Conservation (phyloP, 164 flowering plant species). For the Santalum album region DNA sequence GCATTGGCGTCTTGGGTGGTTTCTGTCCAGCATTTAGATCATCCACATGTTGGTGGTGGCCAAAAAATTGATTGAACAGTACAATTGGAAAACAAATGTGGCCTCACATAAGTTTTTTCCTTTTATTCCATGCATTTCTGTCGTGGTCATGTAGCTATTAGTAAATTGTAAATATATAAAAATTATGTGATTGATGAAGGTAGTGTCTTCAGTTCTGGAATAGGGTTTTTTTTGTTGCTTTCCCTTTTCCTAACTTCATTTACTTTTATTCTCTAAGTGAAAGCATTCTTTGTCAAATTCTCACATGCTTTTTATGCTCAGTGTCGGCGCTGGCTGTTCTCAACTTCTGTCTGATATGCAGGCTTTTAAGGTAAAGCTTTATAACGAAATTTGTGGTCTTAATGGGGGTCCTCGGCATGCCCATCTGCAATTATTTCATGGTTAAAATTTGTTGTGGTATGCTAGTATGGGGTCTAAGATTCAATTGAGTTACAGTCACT, state of each 20-base stretch:
- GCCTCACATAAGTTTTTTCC: too few species aligned
- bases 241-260: background rate
- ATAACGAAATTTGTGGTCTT: background rate
- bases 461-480: background rate
- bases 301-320: slow-evolving; percentile 24
- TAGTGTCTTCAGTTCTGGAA: background rate
- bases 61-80: too few species aligned
- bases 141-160: too few species aligned
- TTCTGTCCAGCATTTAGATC: too few species aligned
- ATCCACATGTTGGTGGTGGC: too few species aligned
- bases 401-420: background rate
- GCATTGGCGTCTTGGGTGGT: too few species aligned
- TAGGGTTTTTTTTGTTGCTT: background rate
- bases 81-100: too few species aligned
- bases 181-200: background rate
- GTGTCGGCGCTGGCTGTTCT: slow-evolving; percentile 99
- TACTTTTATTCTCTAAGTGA: background rate
- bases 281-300: slow-evolving; percentile 13
- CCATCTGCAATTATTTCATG: background rate
- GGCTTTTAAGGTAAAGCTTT: slow-evolving; percentile 76
- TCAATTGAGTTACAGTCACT: background rate
- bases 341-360: slow-evolving; percentile 99
- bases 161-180: too few species aligned
- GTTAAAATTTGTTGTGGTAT: background rate
- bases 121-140: too few species aligned